These are phyloP conservation scores for Rugosomyces carneus DNA, from an alignment of 1,284 basidiomycete species.

Conservation along the genomic window DNA sequence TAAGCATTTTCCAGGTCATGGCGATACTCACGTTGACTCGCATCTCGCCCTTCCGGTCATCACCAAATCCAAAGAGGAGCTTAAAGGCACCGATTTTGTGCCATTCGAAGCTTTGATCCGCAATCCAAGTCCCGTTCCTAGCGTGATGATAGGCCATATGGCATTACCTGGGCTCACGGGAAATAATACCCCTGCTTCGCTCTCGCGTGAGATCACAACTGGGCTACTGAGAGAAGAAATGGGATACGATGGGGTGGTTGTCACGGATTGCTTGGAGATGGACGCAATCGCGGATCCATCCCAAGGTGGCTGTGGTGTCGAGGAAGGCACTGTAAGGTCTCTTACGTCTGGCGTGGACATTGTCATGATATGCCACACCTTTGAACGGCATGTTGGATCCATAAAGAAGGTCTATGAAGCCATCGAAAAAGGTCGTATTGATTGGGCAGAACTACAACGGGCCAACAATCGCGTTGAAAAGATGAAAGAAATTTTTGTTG, in stretches of 20 bases:
- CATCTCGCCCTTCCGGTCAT: conserved; percentile 63
- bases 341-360: conserved; percentile 60
- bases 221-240: conserved; percentile 45
- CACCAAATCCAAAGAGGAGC: conserved; percentile 36
- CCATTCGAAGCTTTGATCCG: conserved; percentile 47
- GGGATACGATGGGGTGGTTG: conserved; percentile 48
- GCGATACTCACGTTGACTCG: conserved; percentile 65
- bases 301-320: conserved; percentile 41
- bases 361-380: conserved; percentile 65
- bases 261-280: conserved; percentile 71
- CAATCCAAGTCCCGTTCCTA: conserved; percentile 33
- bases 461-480: conserved; percentile 40
- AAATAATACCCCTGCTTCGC: conserved; percentile 48
- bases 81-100: conserved; percentile 45
- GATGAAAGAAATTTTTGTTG: conserved; percentile 47
- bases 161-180: conserved; percentile 53
- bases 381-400: conserved; percentile 45
- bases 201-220: conserved; percentile 46
- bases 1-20: conserved; percentile 72
- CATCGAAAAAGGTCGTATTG: conserved; percentile 35
- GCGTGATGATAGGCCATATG: conserved; percentile 69
- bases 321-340: conserved; percentile 48
- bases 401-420: conserved; percentile 47
- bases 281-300: conserved; percentile 46
- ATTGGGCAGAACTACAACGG: conserved; percentile 29